phyloP scores from a whole-genome alignment of 495 filamentous ascomycete species.

The Aspergillus conjunctus region DNA sequence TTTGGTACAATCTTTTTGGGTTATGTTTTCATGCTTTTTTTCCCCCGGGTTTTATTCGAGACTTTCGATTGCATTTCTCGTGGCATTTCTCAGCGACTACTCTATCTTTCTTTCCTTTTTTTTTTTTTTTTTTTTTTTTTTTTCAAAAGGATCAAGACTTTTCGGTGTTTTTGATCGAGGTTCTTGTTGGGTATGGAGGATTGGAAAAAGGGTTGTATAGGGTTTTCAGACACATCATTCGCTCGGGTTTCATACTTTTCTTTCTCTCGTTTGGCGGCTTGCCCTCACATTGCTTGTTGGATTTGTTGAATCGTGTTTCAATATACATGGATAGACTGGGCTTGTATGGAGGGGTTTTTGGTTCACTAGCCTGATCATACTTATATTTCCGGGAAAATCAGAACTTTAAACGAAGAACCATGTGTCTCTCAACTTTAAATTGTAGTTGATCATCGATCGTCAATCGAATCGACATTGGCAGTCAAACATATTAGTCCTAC shows the following conservation, averaged over 20 bases:
- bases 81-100: constrained; percentile 47
- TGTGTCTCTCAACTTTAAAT: background rate
- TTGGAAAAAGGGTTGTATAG: constrained; percentile 25
- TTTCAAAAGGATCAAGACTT: constrained; percentile 26
- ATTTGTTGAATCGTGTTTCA: constrained; percentile 10
- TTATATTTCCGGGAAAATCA: constrained; percentile 1
- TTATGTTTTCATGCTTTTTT: constrained; percentile 17
- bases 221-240: constrained; percentile 24
- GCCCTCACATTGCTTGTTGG: constrained; percentile 1
- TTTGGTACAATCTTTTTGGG: constrained; percentile 7
- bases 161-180: constrained; percentile 21
- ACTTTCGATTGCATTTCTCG: constrained; percentile 27
- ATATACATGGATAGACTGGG: constrained; percentile 18
- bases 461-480: no score
- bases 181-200: constrained; percentile 24
- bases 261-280: constrained; percentile 10
- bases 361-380: background rate
- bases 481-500: no score
- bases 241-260: constrained; percentile 22
- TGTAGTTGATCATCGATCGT: no score
- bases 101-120: constrained; percentile 7
- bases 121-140: constrained; percentile 15
- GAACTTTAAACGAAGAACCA: background rate
- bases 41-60: constrained; percentile 5
- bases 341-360: constrained; percentile 2